phyloP scores from a whole-genome alignment of 495 filamentous ascomycete genomes.

The Aspergillus panamensis region DNA sequence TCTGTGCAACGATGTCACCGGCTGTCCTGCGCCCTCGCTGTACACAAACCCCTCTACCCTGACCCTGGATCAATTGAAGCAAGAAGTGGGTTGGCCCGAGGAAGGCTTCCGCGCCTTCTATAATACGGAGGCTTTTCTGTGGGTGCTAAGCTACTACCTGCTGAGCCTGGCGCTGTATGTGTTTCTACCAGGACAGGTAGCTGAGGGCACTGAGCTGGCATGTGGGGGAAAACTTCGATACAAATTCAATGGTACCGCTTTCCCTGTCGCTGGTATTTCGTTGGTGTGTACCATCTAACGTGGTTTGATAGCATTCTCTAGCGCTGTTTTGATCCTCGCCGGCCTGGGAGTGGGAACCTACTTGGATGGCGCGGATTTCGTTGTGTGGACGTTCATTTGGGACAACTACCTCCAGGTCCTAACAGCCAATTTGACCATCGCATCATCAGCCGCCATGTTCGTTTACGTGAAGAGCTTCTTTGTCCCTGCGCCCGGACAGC shows the following conservation, averaged over 20 bases:
- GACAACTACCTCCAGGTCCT: constrained; percentile 85
- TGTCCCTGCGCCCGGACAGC: constrained; percentile 62
- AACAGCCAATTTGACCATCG: constrained; percentile 75
- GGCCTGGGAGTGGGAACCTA: constrained; percentile 69
- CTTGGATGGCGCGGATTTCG: constrained; percentile 73
- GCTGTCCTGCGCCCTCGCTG: constrained; percentile 86
- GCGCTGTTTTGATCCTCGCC: constrained; percentile 65
- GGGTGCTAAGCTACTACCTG: constrained; percentile 73
- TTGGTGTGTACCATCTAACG: constrained; percentile 1
- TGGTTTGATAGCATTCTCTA: constrained; percentile 62
- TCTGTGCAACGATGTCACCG: constrained; percentile 86
- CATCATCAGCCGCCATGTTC: constrained; percentile 62
- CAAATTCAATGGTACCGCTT: constrained; percentile 71
- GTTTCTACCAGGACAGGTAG: constrained; percentile 71
- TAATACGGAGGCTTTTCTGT: constrained; percentile 56
- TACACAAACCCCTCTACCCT: constrained; percentile 66
- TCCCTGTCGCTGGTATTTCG: neutral
- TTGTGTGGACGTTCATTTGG: constrained; percentile 87
- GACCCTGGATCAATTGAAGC: constrained; percentile 65
- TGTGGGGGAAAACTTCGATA: constrained; percentile 78
- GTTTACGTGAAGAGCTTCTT: constrained; percentile 79
- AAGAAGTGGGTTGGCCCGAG: constrained; percentile 74
- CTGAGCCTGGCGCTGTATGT: constrained; percentile 71
- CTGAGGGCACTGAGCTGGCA: constrained; percentile 64
- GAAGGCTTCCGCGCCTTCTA: constrained; percentile 61